Evolutionary conservation across 768 basidiomycete species (phyloP).

Genomic region (Boletales sp.): DNA sequence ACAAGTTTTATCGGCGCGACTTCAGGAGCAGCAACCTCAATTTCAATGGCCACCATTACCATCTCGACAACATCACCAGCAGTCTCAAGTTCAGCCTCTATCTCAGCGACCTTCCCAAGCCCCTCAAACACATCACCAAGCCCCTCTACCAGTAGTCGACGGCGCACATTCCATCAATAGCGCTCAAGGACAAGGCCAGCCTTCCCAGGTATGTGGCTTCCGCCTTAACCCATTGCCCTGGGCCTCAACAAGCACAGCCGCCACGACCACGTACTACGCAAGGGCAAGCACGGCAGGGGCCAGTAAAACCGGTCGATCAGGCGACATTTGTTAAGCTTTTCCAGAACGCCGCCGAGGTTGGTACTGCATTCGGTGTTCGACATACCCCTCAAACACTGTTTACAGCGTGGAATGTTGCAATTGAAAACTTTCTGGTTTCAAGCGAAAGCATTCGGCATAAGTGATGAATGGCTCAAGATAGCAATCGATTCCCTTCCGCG

Average conservation of each 20-base stretch:
- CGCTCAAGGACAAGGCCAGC: conserved; percentile 2
- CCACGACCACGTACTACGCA: conserved; percentile 2
- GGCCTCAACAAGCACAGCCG: not conserved
- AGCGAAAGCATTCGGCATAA: conserved; percentile 16
- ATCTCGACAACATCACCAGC: not conserved
- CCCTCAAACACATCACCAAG: not conserved
- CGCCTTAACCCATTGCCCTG: not conserved
- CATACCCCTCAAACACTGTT: not conserved
- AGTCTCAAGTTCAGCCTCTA: not conserved
- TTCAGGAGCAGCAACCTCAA: not conserved
- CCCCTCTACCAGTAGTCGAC: not conserved
- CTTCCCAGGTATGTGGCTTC: conserved; percentile 1
- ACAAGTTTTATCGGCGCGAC: not conserved
- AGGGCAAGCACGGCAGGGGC: conserved; percentile 5
- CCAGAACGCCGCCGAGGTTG: conserved; percentile 18
- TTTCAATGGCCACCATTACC: not conserved
- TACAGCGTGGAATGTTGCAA: conserved; percentile 14
- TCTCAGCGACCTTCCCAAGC: conserved; percentile 3
- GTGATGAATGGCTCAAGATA: conserved; percentile 16
- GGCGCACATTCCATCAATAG: not conserved
- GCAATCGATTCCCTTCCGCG: conserved; percentile 19
- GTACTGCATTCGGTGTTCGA: conserved; percentile 6
- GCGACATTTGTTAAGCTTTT: conserved; percentile 21
- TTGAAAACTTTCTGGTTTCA: conserved; percentile 11
- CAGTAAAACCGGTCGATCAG: conserved; percentile 1